Evolutionary conservation across 2,329 filamentous ascomycete species (phyloP), one percentile per base, ranked within the genome.

Genomic region (Stemphylium beticola): DNA sequence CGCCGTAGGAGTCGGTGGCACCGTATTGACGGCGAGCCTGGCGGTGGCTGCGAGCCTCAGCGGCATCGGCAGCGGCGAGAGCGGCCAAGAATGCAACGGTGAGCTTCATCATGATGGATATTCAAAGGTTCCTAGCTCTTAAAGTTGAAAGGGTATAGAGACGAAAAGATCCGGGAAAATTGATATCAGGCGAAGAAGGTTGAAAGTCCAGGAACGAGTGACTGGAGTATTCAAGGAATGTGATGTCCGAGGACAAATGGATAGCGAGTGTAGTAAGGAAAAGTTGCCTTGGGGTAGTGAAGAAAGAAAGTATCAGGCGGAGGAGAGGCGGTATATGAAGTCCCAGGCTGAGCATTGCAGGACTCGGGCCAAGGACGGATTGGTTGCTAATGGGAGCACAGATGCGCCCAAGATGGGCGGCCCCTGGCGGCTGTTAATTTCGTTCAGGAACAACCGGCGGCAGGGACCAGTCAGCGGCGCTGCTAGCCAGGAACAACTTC

Each of bases 351-450:
- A 56, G 65, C 49, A 66, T 70, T 69, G 60, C 65, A 66, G 64
- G 63, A 56, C 60, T 52, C 24, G n/a, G 37, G 67, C 68, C 66
- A 68, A 72, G 71, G 37, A 61, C 56, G 59, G 55, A 55, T 46
- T 50, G 48, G 57, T 48, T 49, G 62, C 43, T 36, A 48, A 48
- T 38, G 46, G 46, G 15, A 53, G 43, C 62, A 63, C 57, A 46
- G 53, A 61, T 57, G 55, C 50, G 56, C 59, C 24, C 52, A 52
- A 34, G 46, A 56, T 60, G 58, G 49, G 42, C 24, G 57, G 61
- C 69, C 71, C 71, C 71, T 69, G 69, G 67, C 62, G 52, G 61
- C 40, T 63, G 69, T 66, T 71, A 71, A 73, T 73, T 74, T 73
- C 65, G 61, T 66, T 65, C 64, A 68, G 65, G 68, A 62, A 65